Evolutionary conservation across 768 basidiomycete genomes (phyloP).

Genomic region (Pleurotus salmoneostramineus): DNA sequence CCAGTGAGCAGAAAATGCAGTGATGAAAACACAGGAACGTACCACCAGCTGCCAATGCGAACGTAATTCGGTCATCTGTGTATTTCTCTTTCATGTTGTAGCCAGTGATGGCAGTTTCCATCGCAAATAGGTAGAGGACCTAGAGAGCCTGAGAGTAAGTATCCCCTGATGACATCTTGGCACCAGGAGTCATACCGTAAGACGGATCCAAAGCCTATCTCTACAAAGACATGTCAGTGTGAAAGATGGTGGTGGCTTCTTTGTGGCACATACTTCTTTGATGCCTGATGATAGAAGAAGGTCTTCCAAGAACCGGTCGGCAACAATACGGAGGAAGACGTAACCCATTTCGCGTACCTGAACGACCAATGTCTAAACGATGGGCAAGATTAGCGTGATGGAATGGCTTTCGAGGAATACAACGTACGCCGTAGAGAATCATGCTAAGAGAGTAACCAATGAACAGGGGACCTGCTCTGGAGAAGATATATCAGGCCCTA

Average conservation of each 20-base stretch:
- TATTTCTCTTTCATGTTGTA: constrained; percentile 20
- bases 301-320: constrained; percentile 6
- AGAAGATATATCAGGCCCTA: no score
- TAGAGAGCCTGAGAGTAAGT: constrained; percentile 1
- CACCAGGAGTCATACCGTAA: constrained; percentile 5
- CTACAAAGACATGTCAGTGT: constrained; percentile 1
- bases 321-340: neutral
- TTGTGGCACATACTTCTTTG: constrained; percentile 11
- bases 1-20: neutral
- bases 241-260: neutral
- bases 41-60: constrained; percentile 8
- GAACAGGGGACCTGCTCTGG: constrained; percentile 17
- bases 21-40: constrained; percentile 12
- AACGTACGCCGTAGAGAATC: constrained; percentile 17
- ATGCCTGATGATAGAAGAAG: constrained; percentile 15
- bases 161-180: neutral
- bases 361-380: neutral
- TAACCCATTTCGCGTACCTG: neutral
- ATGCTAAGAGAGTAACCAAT: constrained; percentile 15
- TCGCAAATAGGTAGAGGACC: constrained; percentile 20
- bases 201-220: constrained; percentile 12
- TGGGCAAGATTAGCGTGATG: neutral
- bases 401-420: neutral
- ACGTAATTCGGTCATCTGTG: constrained; percentile 3
- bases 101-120: constrained; percentile 18